These are phyloP conservation scores for Furcasterigmium furcatum DNA, from an alignment of 2,329 filamentous ascomycete species.

Conservation along the genomic window DNA sequence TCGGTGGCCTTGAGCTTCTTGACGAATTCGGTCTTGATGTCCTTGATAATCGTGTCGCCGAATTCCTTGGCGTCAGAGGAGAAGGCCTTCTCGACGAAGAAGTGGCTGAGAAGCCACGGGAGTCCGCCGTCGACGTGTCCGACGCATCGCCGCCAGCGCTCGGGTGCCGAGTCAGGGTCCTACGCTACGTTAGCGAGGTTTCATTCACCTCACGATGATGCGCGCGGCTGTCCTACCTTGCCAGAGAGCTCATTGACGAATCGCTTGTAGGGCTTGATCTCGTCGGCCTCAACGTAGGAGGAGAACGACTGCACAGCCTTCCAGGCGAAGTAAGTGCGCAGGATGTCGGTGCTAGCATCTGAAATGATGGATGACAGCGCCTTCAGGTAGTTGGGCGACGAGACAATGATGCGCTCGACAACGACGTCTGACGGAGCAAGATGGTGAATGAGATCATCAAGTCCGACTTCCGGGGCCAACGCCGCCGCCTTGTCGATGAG, in stretches of 20 bases:
- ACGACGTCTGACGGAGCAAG: conserved; percentile 49
- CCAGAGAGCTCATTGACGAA: conserved; percentile 61
- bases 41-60: conserved; percentile 66
- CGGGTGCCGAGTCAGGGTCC: conserved; percentile 58
- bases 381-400: conserved; percentile 57
- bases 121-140: conserved; percentile 53
- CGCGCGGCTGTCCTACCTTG: no score
- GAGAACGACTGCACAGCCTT: conserved; percentile 55
- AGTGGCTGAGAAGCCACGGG: conserved; percentile 67
- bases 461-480: conserved; percentile 52
- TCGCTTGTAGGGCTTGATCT: conserved; percentile 53
- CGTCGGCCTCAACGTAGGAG: conserved; percentile 53
- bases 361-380: conserved; percentile 53
- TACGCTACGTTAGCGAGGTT: conserved; percentile 15
- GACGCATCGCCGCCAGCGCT: conserved; percentile 66
- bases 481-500: conserved; percentile 50
- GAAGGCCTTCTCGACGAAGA: conserved; percentile 68
- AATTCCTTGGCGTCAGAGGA: conserved; percentile 63
- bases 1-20: conserved; percentile 52
- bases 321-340: conserved; percentile 64
- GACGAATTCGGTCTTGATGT: conserved; percentile 66
- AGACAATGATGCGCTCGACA: conserved; percentile 52
- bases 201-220: no score
- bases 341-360: conserved; percentile 47
- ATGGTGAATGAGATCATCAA: conserved; percentile 47